These are phyloP conservation scores for Saccharomycopsis vini DNA, from an alignment of 805 yeast species.

Conservation along the genomic window DNA sequence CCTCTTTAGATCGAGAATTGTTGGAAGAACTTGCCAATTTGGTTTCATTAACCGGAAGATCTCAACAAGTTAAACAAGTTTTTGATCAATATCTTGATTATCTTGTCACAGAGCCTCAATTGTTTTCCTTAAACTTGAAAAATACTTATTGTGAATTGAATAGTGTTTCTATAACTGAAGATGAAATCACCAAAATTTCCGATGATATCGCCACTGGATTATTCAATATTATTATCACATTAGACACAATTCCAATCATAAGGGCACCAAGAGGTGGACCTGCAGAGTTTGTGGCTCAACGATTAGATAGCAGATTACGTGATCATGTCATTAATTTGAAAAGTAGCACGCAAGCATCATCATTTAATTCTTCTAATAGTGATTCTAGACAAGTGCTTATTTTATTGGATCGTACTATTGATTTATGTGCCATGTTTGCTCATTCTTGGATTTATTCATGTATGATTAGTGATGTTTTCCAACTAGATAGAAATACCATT, in stretches of 20 bases:
- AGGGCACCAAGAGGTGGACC: conserved; percentile 91
- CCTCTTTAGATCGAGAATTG: conserved; percentile 64
- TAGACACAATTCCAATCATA: conserved; percentile 77
- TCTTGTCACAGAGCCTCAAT: conserved; percentile 84
- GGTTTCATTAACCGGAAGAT: conserved; percentile 64
- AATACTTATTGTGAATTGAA: conserved; percentile 62
- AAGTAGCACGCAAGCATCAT: conserved; percentile 18
- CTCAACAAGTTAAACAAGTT: conserved; percentile 72
- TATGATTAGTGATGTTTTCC: conserved; percentile 87
- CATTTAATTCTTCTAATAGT: conserved; percentile 21
- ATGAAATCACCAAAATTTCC: conserved; percentile 57
- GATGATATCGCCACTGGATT: conserved; percentile 70
- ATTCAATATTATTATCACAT: conserved; percentile 68
- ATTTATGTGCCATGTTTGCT: conserved; percentile 85
- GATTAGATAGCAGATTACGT: conserved; percentile 72
- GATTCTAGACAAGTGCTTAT: conserved; percentile 59
- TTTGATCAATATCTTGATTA: conserved; percentile 92
- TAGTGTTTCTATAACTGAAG: conserved; percentile 65
- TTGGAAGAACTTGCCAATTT: conserved; percentile 84
- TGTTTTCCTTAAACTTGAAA: conserved; percentile 69
- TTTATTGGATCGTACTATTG: conserved; percentile 80
- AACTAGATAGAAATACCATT: conserved; percentile 74
- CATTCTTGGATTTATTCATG: conserved; percentile 98
- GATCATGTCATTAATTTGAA: conserved; percentile 71
- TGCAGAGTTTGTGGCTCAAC: conserved; percentile 87